Evolutionary conservation across 306 rosid species (phyloP).

Genomic region (Echinosophora koreensis): DNA sequence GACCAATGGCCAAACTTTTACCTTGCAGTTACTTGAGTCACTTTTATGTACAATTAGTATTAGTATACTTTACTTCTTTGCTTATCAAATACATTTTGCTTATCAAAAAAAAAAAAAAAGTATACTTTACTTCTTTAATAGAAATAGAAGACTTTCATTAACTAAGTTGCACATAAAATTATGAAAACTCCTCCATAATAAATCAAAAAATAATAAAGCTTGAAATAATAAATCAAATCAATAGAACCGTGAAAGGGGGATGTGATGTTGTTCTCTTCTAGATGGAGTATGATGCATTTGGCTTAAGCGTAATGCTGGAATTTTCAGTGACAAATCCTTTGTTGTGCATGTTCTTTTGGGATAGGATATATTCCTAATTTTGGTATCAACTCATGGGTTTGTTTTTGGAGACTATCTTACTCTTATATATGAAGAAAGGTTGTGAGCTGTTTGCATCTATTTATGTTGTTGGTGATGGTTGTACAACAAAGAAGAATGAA

Average conservation of each 20-base stretch:
- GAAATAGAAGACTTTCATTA: background rate
- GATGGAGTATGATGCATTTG: slow-evolving; percentile 19
- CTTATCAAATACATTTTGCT: no score
- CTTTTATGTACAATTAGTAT: slow-evolving; percentile 15
- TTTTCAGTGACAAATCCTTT: slow-evolving; percentile 22
- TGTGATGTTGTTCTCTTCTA: background rate
- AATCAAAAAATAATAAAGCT: slow-evolving; percentile 3
- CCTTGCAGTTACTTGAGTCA: slow-evolving; percentile 25
- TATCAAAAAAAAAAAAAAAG: no score
- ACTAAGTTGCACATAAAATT: background rate
- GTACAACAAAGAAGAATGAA: no score
- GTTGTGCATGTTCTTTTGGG: background rate
- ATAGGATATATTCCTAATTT: background rate
- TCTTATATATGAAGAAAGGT: background rate
- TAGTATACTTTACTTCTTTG: background rate
- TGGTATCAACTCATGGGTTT: slow-evolving; percentile 3
- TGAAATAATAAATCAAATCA: slow-evolving; percentile 34
- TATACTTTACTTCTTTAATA: background rate
- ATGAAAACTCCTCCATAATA: background rate
- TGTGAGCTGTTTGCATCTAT: background rate
- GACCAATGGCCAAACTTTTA: background rate
- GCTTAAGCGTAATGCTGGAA: background rate
- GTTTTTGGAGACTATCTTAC: background rate
- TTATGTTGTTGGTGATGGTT: no score
- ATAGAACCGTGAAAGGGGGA: slow-evolving; percentile 16